Percentiles rank a stretch among this genome's conserved stretches.
Evolutionary conservation across 805 yeast genomes (phyloP).

Genomic region (Cyberlindnera sargentensis): DNA sequence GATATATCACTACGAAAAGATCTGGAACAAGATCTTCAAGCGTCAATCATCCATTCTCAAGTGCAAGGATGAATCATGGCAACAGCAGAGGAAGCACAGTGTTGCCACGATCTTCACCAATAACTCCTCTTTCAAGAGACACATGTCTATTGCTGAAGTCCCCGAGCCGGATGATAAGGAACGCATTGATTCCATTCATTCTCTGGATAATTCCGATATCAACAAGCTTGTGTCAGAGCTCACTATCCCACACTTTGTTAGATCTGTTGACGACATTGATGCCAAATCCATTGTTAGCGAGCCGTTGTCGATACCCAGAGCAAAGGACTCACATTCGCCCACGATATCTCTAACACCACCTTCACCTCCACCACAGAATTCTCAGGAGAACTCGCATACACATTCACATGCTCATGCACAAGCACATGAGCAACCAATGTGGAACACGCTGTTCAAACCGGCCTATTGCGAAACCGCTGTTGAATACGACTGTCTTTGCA

Average conservation of each 20-base stretch:
- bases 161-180: slow-evolving; percentile 5
- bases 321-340: background rate
- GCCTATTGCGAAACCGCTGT: slow-evolving; percentile 7
- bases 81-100: slow-evolving; percentile 13
- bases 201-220: slow-evolving; percentile 9
- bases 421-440: background rate
- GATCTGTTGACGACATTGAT: slow-evolving; percentile 16
- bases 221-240: slow-evolving; percentile 9
- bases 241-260: slow-evolving; percentile 14
- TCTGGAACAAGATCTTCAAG: slow-evolving; percentile 30
- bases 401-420: too few relatives aligned
- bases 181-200: slow-evolving; percentile 8
- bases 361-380: background rate
- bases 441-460: slow-evolving; percentile 11
- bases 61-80: slow-evolving; percentile 20
- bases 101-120: slow-evolving; percentile 17
- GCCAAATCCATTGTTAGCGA: slow-evolving; percentile 13
- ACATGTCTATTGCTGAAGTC: slow-evolving; percentile 16
- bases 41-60: slow-evolving; percentile 26
- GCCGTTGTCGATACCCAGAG: background rate
- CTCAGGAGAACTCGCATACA: too few relatives aligned
- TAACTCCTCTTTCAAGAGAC: slow-evolving; percentile 12
- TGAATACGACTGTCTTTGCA: slow-evolving; percentile 11
- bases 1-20: slow-evolving; percentile 39
- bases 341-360: too few relatives aligned